Evolutionary conservation across 345 rosid genomes (phyloP), one percentile per base, ranked within the genome.

Genomic region (Excoecaria cochinchinensis): DNA sequence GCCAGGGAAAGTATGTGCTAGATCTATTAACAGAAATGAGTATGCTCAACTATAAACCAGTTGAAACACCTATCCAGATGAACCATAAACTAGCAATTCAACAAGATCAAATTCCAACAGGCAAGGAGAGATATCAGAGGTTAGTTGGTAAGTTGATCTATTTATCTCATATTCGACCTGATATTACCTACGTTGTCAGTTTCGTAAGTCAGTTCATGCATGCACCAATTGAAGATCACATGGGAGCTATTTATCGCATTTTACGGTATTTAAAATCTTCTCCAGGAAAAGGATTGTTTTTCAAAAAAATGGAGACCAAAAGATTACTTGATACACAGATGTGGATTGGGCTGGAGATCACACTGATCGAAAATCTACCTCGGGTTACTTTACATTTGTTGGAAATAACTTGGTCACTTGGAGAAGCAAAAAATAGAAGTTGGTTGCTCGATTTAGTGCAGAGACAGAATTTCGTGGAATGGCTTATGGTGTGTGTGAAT

Each of bases 181-280:
- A 64, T 8, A 64, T 64, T 14, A 13, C 47, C 2, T 64, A 64
- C 19, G 51, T 22, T 2, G 50, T 64, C 0, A 64, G 51, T 64
- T 3, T 64, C 12, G 50, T 64, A 17, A 64, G 69, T 8, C 69
- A 64, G 12, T 64, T 64, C 15, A 64, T 64, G 69, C 69, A 64
- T 64, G 69, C 22, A 42, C 69, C 50, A 64, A 64, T 50, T 19
- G 15, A 64, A 64, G 69, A 64, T 0, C 69, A 64, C n/a, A 40
- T 64, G 69, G 69, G 40, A 11, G 50, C 0, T 15, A 21, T 40
- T 39, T 64, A 64, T 42, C 50, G 25, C 1, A 64, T 64, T 25
- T 42, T 64, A 8, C 22, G 50, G 19, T 64, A 40, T 24, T 5
- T 64, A n/a, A 64, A 64, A 19, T 39, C 48, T 38, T 39, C 50